A percentile compares a stretch with the other conserved stretches of the same genome.
Conservation (phyloP, 2,329 filamentous ascomycete genomes). For the Spiromastix sp. region DNA sequence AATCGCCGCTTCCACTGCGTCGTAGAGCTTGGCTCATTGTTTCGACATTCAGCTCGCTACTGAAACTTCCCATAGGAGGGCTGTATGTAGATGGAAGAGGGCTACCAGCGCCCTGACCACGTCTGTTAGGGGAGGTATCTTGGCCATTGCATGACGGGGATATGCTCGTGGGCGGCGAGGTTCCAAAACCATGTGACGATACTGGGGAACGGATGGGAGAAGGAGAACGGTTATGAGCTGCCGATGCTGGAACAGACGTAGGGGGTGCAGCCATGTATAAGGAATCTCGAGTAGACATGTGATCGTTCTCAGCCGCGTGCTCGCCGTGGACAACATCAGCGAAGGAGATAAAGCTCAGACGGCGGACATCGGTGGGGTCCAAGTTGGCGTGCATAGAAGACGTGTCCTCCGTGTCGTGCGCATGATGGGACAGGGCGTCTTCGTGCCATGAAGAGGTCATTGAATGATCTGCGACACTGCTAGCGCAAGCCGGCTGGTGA, state of each 20-base stretch:
- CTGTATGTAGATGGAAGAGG: conserved; percentile 46
- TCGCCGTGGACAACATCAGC: conserved; percentile 82
- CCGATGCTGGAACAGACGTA: conserved; percentile 11
- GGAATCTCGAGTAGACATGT: conserved; percentile 53
- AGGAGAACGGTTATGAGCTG: conserved; percentile 39
- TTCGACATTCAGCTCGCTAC: conserved; percentile 73
- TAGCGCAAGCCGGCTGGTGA: conserved; percentile 63
- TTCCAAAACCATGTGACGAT: conserved; percentile 57
- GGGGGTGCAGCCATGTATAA: conserved; percentile 42
- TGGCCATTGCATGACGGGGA: conserved; percentile 62
- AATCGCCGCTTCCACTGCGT: conserved; percentile 74
- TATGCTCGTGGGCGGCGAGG: conserved; percentile 67
- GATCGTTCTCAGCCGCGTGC: conserved; percentile 35
- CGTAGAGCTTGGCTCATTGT: conserved; percentile 86
- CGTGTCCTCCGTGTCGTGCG: conserved; percentile 49
- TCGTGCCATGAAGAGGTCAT: conserved; percentile 32
- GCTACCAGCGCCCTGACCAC: conserved; percentile 50
- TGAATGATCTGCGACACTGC: conserved; percentile 27
- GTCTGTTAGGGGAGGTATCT: conserved; percentile 56
- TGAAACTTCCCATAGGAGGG: conserved; percentile 38
- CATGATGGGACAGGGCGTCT: conserved; percentile 46
- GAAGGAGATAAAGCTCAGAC: conserved; percentile 91
- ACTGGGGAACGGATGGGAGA: conserved; percentile 25
- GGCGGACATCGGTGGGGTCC: conserved; percentile 67
- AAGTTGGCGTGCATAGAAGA: conserved; percentile 68